Evolutionary conservation across 176 grass and related monocot species (phyloP), one percentile per base, ranked within the genome.

Genomic region (Panicum miliaceum): DNA sequence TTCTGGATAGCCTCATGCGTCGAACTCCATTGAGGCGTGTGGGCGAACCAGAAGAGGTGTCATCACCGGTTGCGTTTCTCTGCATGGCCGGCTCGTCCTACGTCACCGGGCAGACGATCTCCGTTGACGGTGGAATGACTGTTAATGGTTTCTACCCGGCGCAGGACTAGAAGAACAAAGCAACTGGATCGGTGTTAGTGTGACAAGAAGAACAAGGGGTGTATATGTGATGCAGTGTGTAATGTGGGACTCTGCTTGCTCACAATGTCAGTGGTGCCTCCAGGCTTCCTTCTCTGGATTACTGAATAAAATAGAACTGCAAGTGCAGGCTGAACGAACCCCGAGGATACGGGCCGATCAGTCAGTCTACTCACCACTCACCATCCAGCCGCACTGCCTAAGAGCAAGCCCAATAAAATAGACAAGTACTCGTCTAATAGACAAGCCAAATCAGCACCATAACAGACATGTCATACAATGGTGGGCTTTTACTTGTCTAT

Each of bases 21-120:
- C 80, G 90, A 75, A 97, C 92, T 36, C 92, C 94, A 2, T 65
- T 94, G 32, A 56, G 80, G 62, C 85, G 92, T 66, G 76, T 97
- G 26, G 94, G 92, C 54, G 92, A 97, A 75, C 90, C 94, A 47
- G 87, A 86, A 20, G 92, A 97, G 81, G 90, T 97, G 35, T 91
- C 92, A 26, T 94, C 94, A 16, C 66, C 92, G 34, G 94, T 97
- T 42, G 90, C 88, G 8, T 94, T 88, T 79, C 83, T 97, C 56
- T 94, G 92, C 81, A 81, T 94, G 52, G 90, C 94, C 3, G 90
- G 90, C 37, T 71, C 94, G 12, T 81, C 80, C 81, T 92, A 90
- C 78, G 87, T 94, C 53, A 92, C 84, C 2, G 90, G 90, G 4
- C 92, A 97, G 85, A 92, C 77, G 7, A 83, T 91, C 25, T 87